phyloP scores from a whole-genome alignment of 2,329 filamentous ascomycete genomes.

The Colletotrichum camelliae region DNA sequence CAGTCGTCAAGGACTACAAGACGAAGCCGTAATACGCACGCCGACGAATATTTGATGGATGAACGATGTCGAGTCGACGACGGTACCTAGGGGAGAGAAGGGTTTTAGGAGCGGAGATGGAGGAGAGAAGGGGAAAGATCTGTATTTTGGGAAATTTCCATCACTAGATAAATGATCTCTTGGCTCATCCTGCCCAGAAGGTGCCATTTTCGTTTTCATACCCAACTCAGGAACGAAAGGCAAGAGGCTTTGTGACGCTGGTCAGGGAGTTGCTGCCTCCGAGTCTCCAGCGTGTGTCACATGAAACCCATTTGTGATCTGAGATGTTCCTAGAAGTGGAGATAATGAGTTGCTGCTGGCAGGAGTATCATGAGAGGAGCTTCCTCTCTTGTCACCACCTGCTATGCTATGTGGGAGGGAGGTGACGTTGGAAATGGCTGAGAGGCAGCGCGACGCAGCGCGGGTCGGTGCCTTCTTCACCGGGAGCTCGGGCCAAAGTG shows the following conservation, averaged over 20 bases:
- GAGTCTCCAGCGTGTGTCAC: background rate
- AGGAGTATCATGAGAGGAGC: background rate
- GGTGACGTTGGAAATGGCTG: background rate
- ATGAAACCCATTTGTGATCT: background rate
- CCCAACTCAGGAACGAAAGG: rapidly evolving
- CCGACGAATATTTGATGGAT: background rate
- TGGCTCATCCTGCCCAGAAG: background rate
- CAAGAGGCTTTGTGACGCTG: background rate
- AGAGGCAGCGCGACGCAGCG: background rate
- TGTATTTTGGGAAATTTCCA: background rate
- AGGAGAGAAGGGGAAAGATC: background rate
- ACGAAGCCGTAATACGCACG: background rate
- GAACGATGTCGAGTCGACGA: background rate
- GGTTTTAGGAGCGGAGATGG: background rate
- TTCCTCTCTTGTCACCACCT: background rate
- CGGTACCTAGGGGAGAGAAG: background rate
- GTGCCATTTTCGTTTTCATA: background rate
- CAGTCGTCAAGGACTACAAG: background rate
- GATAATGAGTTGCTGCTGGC: background rate
- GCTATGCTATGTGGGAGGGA: background rate
- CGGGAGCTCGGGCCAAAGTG: constrained; percentile 1
- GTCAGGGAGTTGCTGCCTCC: background rate
- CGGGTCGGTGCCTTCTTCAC: background rate
- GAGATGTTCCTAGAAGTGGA: background rate
- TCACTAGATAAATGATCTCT: background rate